phyloP scores from a whole-genome alignment of 345 rosid genomes.

The Bruguiera parviflora region DNA sequence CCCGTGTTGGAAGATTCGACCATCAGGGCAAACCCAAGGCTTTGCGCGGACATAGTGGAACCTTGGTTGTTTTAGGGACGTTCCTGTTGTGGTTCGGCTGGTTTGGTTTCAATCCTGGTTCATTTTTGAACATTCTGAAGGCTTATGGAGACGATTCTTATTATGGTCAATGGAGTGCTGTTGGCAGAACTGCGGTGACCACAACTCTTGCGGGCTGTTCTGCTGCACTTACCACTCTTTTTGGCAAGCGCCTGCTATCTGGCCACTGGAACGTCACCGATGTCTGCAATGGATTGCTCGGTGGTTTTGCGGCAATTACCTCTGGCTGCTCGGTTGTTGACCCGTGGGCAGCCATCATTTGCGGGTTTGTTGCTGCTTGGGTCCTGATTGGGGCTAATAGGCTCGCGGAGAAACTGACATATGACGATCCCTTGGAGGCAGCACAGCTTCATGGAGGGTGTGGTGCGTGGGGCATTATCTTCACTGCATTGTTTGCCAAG shows the following conservation, averaged over 20 bases:
- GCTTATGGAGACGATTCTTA: background rate
- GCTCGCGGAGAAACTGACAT: background rate
- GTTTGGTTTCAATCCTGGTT: background rate
- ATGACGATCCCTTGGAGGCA: conserved; percentile 10
- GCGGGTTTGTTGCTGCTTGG: background rate
- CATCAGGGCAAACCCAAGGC: background rate
- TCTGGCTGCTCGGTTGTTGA: conserved; percentile 4
- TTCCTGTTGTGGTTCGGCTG: background rate
- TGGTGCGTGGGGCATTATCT: conserved; percentile 8
- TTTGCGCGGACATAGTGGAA: background rate
- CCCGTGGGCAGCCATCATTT: background rate
- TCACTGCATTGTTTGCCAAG: conserved; percentile 6
- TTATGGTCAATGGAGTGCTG: background rate
- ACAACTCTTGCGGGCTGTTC: background rate
- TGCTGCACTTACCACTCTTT: background rate
- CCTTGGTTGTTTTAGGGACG: background rate
- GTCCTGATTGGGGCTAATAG: background rate
- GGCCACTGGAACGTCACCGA: background rate
- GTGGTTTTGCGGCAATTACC: background rate
- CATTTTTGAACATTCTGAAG: background rate
- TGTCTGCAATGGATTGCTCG: conserved; percentile 1
- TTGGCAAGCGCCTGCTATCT: background rate
- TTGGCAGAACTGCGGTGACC: background rate
- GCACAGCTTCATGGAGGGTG: conserved; percentile 11
- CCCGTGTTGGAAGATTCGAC: background rate